Base-by-base conservation (phyloP, 2,329 filamentous ascomycete species). In the Camillea tinctor region DNA sequence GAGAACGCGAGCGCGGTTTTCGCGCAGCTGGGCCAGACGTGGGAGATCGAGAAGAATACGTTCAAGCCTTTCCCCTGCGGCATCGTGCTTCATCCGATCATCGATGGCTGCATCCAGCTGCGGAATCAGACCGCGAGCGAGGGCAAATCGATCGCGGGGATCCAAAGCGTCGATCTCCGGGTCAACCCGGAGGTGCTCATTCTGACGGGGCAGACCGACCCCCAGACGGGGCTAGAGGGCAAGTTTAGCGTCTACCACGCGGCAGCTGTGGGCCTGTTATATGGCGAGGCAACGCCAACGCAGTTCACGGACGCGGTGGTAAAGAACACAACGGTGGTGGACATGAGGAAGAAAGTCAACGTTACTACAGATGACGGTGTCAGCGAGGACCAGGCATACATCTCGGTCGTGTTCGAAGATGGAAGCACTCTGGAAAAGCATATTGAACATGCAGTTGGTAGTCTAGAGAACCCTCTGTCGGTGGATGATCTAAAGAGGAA, bases 1-100 rank as follows among this genome's bases (percentile, higher is more conserved):
- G 75, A 80, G 51, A 72, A 73, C 20, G 68, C 66, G 30, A 72
- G 74, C 40, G 71, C 79, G 19, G 72, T 71, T 26, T 67, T 76
- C 6, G 73, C 71, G 44, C 73, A 77, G 60, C 66, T 80, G 40
- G 73, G 66, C 1, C 57, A 59, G 59, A 50, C 65, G 1, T 85
- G 82, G 82, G 81, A 85, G 72, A 79, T 81, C 8, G 73, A 78
- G 65, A 76, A 77, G 63, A 85, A 85, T 62, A 77, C 80, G 1
- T 85, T 84, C 72, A 85, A 85, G 67, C 83, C 82, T 0, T 85
- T 81, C 61, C 82, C 83, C 0, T 85, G 82, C 67, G 83, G 82
- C 1, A 84, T 85, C 60, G 81, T 85, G 0, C 81, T 84, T 62
- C 83, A 85, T 68, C 81, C 82, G 1, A 74, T 79, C 3, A 85